These are phyloP conservation scores for Barnettozyma siamensis DNA, from an alignment of 805 yeast species.

Conservation along the genomic window DNA sequence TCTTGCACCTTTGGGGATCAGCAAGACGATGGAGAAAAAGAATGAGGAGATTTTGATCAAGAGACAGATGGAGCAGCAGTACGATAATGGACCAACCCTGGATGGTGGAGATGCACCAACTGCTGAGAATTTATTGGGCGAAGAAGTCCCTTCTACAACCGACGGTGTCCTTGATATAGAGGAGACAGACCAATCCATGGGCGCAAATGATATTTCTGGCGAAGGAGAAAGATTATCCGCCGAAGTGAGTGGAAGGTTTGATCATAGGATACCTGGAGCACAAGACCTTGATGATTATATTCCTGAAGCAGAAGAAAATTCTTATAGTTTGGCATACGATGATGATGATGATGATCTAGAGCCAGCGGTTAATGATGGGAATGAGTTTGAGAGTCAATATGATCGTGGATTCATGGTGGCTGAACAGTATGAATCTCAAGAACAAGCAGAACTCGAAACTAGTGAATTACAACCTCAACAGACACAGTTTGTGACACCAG, in stretches of 20 bases:
- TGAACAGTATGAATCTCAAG: slow-evolving; percentile 22
- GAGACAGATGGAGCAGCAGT: slow-evolving; percentile 25
- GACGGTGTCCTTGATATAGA: no score
- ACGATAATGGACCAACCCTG: slow-evolving; percentile 10
- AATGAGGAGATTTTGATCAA: slow-evolving; percentile 26
- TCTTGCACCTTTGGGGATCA: slow-evolving; percentile 54
- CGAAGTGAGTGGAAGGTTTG: no score
- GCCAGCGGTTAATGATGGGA: slow-evolving; percentile 10
- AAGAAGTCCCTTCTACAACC: slow-evolving; percentile 9
- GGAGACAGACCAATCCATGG: no score
- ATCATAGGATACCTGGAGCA: slow-evolving; percentile 3
- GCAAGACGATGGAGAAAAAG: slow-evolving; percentile 44
- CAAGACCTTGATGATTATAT: slow-evolving; percentile 39
- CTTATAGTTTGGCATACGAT: slow-evolving; percentile 30
- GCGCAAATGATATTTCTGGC: neutral
- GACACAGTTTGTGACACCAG: slow-evolving; percentile 13
- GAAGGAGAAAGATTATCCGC: slow-evolving; percentile 6
- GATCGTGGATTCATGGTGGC: slow-evolving; percentile 23
- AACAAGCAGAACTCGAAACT: slow-evolving; percentile 5
- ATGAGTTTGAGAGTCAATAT: slow-evolving; percentile 21
- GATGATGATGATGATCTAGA: slow-evolving; percentile 29
- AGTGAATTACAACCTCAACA: slow-evolving; percentile 1
- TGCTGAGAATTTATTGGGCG: slow-evolving; percentile 27
- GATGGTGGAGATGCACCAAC: slow-evolving; percentile 18
- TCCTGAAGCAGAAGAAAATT: slow-evolving; percentile 35